These are phyloP conservation scores for Floccularia luteovirens DNA, from an alignment of 768 basidiomycete genomes.

Conservation along the genomic window DNA sequence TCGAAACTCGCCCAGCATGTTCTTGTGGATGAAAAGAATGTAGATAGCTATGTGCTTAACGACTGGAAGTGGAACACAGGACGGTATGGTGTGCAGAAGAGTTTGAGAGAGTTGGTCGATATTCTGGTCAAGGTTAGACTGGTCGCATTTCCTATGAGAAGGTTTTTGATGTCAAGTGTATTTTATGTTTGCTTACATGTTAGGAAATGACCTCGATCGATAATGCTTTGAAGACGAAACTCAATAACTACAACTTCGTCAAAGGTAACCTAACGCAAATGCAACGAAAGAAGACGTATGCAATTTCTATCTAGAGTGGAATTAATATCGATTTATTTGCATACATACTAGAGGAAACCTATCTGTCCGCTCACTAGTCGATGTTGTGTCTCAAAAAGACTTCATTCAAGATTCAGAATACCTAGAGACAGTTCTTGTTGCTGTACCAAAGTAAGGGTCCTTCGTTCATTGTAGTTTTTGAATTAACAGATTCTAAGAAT, in stretches of 20 bases:
- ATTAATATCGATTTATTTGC: too few species aligned
- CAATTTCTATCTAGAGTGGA: slow-evolving; percentile 2
- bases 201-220: slow-evolving; percentile 96
- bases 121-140: slow-evolving; percentile 65
- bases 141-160: too few species aligned
- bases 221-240: slow-evolving; percentile 86
- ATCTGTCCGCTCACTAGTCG: slow-evolving; percentile 81
- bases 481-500: slow-evolving; percentile 40
- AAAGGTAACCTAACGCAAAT: slow-evolving; percentile 89
- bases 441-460: slow-evolving; percentile 78
- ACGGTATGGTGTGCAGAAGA: slow-evolving; percentile 78
- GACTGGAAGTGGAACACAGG: slow-evolving; percentile 94
- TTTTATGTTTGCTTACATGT: slow-evolving; percentile 3
- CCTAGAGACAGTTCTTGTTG: slow-evolving; percentile 86
- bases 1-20: slow-evolving; percentile 68
- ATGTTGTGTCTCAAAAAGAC: slow-evolving; percentile 76
- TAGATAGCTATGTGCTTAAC: slow-evolving; percentile 73
- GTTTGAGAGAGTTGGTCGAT: slow-evolving; percentile 81
- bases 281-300: slow-evolving; percentile 89
- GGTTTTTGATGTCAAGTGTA: slow-evolving; percentile 8
- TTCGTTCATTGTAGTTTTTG: slow-evolving; percentile 10
- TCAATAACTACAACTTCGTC: slow-evolving; percentile 86
- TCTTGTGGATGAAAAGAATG: slow-evolving; percentile 69
- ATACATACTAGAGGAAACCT: slow-evolving; percentile 79
- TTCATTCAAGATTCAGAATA: slow-evolving; percentile 90